These are phyloP conservation scores for Penicillium sp. DNA, from an alignment of 2,329 filamentous ascomycete species.

Conservation along the genomic window DNA sequence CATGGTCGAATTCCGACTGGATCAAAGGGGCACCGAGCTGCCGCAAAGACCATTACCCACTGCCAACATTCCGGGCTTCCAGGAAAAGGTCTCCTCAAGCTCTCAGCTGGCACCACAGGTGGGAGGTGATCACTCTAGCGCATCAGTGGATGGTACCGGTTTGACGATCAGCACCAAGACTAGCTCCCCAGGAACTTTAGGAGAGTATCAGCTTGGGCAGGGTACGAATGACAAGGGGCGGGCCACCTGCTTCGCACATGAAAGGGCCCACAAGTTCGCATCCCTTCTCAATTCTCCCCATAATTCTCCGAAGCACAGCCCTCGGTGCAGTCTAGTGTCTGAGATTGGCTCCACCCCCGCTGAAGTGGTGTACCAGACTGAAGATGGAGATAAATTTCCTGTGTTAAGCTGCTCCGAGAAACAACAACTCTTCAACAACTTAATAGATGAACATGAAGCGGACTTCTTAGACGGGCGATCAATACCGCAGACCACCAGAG, in stretches of 20 bases:
- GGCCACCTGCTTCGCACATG: constrained; percentile 29
- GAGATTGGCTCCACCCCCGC: constrained; percentile 26
- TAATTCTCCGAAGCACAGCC: constrained; percentile 26
- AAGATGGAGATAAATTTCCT: constrained; percentile 31
- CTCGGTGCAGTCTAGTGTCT: constrained; percentile 15
- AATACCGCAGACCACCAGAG: constrained; percentile 26
- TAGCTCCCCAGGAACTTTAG: constrained; percentile 17
- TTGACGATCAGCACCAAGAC: constrained; percentile 22
- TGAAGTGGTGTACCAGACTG: constrained; percentile 20
- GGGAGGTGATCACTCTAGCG: constrained; percentile 21
- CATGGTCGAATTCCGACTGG: constrained; percentile 24
- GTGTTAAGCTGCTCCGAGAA: constrained; percentile 31
- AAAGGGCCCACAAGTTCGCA: constrained; percentile 28
- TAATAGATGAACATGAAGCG: constrained; percentile 28
- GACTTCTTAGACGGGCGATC: constrained; percentile 21
- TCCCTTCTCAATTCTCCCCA: constrained; percentile 27
- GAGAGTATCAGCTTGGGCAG: constrained; percentile 22
- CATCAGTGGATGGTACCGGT: constrained; percentile 25
- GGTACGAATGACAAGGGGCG: constrained; percentile 27
- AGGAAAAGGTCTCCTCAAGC: constrained; percentile 21
- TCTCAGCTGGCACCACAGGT: constrained; percentile 20
- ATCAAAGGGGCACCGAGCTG: constrained; percentile 25
- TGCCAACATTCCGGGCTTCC: constrained; percentile 30
- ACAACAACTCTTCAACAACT: constrained; percentile 24
- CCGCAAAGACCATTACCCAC: constrained; percentile 29